Evolutionary conservation across 78 protist species (phyloP).

Genomic region (Dictyostelium capitatum): DNA sequence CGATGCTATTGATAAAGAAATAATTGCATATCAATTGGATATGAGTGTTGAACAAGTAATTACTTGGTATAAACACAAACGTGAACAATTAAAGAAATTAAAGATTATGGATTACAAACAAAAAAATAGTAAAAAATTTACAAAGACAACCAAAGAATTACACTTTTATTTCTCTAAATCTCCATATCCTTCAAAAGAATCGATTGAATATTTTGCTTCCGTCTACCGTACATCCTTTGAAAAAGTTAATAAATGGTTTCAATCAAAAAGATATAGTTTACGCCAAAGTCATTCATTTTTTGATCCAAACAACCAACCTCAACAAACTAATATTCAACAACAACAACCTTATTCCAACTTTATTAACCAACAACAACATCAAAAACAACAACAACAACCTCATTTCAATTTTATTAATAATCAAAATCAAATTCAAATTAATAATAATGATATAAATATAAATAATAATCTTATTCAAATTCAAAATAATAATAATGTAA

Average conservation of each 20-base stretch:
- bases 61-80: slow-evolving; percentile 7
- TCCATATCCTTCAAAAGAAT: background rate
- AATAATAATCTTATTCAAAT: too few species aligned
- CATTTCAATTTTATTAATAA: too few species aligned
- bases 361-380: too few species aligned
- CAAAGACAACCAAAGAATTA: background rate
- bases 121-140: background rate
- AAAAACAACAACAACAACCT: too few species aligned
- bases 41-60: background rate
- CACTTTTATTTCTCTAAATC: background rate
- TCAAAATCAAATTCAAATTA: too few species aligned
- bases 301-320: background rate
- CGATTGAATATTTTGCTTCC: background rate
- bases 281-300: background rate
- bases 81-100: background rate
- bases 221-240: background rate
- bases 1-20: background rate
- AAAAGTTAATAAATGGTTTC: background rate
- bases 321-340: too few species aligned
- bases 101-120: background rate
- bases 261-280: background rate
- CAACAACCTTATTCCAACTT: too few species aligned
- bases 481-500: too few species aligned
- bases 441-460: too few species aligned
- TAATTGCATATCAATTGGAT: background rate